These are phyloP conservation scores for Nemania abortiva DNA, from an alignment of 2,329 filamentous ascomycete species.

Conservation along the genomic window DNA sequence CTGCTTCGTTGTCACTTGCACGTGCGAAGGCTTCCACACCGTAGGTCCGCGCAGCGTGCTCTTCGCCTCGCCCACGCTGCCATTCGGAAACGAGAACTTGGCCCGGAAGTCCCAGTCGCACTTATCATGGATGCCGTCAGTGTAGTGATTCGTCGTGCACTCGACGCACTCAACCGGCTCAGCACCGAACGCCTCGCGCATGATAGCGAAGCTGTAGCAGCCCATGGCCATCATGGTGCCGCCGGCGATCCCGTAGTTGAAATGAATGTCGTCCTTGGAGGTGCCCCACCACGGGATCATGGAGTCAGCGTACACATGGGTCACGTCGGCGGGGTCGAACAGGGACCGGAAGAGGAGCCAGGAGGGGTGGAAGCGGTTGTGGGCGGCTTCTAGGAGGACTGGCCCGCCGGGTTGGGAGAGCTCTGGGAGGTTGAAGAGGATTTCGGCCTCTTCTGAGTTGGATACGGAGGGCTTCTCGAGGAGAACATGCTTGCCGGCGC, in stretches of 20 bases:
- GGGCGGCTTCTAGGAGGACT: background rate
- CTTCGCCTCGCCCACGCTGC: background rate
- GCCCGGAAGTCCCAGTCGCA: background rate
- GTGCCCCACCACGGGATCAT: background rate
- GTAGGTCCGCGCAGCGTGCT: background rate
- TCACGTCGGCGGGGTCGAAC: background rate
- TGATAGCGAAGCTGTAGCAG: background rate
- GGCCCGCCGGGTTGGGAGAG: background rate
- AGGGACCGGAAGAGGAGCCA: background rate
- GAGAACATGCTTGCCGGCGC: background rate
- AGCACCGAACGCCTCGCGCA: slow-evolving; percentile 17
- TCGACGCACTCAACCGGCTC: background rate
- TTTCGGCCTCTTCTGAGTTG: background rate
- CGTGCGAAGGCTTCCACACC: background rate
- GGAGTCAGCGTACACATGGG: background rate
- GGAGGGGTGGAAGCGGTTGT: background rate
- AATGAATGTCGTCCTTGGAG: background rate
- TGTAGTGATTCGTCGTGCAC: background rate
- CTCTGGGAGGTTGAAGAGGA: background rate
- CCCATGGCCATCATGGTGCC: background rate
- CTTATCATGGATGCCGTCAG: background rate
- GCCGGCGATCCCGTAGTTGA: background rate
- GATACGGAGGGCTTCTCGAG: background rate
- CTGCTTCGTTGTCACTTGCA: background rate
- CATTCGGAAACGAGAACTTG: background rate